These are phyloP conservation scores for Ogataea zsoltii DNA, from an alignment of 805 yeast species.

Conservation along the genomic window DNA sequence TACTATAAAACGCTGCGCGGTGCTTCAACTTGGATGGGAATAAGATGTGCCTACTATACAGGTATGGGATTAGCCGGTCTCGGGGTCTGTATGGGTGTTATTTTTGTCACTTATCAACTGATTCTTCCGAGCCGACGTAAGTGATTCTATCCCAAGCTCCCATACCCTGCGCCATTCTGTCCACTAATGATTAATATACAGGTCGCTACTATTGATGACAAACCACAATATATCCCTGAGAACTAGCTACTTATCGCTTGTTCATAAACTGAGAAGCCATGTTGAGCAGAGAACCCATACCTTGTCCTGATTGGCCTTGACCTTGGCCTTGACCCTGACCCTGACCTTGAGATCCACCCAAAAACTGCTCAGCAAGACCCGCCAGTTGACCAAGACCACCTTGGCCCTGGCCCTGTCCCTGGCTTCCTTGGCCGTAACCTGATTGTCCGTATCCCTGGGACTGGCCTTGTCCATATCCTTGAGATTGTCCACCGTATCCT, in stretches of 20 bases:
- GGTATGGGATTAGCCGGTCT: slow-evolving; percentile 61
- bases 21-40: slow-evolving; percentile 40
- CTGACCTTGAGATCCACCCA: slow-evolving; percentile 11
- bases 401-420: background rate
- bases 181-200: background rate
- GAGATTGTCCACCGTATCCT: slow-evolving; percentile 10
- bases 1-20: slow-evolving; percentile 36
- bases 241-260: background rate
- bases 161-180: too few species aligned
- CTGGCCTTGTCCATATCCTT: slow-evolving; percentile 11
- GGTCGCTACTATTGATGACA: background rate
- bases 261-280: slow-evolving; percentile 8
- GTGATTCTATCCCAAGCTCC: too few species aligned
- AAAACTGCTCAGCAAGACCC: slow-evolving; percentile 2
- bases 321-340: slow-evolving; percentile 3
- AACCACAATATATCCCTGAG: too few species aligned
- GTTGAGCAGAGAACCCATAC: slow-evolving; percentile 3
- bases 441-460: background rate
- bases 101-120: slow-evolving; percentile 13
- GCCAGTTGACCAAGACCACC: slow-evolving; percentile 3
- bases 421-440: background rate
- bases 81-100: slow-evolving; percentile 36
- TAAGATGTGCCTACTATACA: slow-evolving; percentile 57
- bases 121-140: too few species aligned
- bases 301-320: slow-evolving; percentile 4